phyloP scores from a whole-genome alignment of 768 basidiomycete genomes.

The Pleurotus djamor region DNA sequence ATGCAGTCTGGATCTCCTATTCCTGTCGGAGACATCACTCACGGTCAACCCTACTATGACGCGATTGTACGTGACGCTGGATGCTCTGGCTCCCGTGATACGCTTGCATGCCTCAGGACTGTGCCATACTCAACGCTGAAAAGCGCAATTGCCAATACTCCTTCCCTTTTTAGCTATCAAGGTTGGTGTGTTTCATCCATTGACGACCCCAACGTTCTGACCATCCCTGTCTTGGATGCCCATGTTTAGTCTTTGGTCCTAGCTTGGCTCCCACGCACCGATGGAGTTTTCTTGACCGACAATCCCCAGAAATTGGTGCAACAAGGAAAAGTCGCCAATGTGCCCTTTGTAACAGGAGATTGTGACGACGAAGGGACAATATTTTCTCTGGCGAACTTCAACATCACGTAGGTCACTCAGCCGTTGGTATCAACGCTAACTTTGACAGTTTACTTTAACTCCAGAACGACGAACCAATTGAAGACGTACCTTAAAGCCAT shows the following conservation, averaged over 20 bases:
- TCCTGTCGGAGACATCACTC: constrained; percentile 23
- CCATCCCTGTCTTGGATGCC: no score
- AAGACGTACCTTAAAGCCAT: constrained; percentile 22
- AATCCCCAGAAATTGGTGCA: constrained; percentile 38
- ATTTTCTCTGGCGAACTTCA: constrained; percentile 23
- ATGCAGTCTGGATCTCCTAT: constrained; percentile 42
- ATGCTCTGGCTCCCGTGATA: constrained; percentile 30
- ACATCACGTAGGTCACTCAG: constrained; percentile 20
- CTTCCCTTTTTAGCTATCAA: constrained; percentile 22
- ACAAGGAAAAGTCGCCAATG: constrained; percentile 24
- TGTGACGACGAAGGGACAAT: constrained; percentile 37
- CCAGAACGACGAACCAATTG: constrained; percentile 17
- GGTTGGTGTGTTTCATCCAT: constrained; percentile 14
- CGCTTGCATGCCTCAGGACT: constrained; percentile 38
- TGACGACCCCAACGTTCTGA: background rate
- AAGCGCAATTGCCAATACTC: constrained; percentile 24
- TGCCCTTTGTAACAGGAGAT: constrained; percentile 20
- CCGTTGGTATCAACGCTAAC: background rate
- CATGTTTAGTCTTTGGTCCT: constrained; percentile 31
- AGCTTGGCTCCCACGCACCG: constrained; percentile 49
- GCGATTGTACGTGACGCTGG: constrained; percentile 31
- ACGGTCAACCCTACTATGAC: constrained; percentile 38
- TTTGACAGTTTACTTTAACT: constrained; percentile 14
- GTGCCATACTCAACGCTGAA: constrained; percentile 27
- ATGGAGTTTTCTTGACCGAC: constrained; percentile 46